Base-by-base conservation (phyloP, 2,329 filamentous ascomycete species). In the Arthrobotrys musiformis region DNA sequence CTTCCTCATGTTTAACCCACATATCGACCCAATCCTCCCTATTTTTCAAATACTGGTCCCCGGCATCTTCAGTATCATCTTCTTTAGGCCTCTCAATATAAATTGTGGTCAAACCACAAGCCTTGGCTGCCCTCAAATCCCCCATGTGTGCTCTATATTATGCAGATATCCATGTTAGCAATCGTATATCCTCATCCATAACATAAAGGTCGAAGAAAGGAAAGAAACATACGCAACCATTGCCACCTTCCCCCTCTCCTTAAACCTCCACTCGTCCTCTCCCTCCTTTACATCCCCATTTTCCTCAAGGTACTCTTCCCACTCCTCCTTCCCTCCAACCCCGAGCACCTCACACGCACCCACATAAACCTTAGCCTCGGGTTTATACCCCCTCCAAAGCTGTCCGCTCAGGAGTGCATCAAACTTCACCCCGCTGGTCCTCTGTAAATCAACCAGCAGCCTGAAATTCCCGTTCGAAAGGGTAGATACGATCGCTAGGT, bases 161-260 rank as follows among this genome's bases (percentile, higher is more conserved):
- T 40, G 7, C n/a, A 62, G n/a, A 42, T 42, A 35, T 17, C n/a
- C 0, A 42, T 44, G 19, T 61, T n/a, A 56, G 50, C 11, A 33
- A 35, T 8, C 24, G 2, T 6, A 33, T 11, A 30, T 46, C 42
- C 17, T 6, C n/a, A 46, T 7, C 0, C 30, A 54, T 13, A 60
- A 33, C 13, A n/a, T 40, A 40, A 13, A 4, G 11, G 3, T 8
- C 19, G 35, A n/a, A 33, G 15, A 26, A 56, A 40, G 24, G 11
- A 94, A 84, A 83, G 94, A 92, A 40, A 92, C 90, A 46, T 62
- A 75, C 15, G 93, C 92, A 19, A 95, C 91, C 88, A 95, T 89
- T 19, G 89, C 91, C 70, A 92, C 90, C 81, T 93, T 86, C 11
- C 70, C 56, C 46, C 70, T 61, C 56, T 75, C 54, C 63, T 30